Base-by-base conservation (phyloP, 192 early-diverging fungal genomes). In the Gigaspora rosea region DNA sequence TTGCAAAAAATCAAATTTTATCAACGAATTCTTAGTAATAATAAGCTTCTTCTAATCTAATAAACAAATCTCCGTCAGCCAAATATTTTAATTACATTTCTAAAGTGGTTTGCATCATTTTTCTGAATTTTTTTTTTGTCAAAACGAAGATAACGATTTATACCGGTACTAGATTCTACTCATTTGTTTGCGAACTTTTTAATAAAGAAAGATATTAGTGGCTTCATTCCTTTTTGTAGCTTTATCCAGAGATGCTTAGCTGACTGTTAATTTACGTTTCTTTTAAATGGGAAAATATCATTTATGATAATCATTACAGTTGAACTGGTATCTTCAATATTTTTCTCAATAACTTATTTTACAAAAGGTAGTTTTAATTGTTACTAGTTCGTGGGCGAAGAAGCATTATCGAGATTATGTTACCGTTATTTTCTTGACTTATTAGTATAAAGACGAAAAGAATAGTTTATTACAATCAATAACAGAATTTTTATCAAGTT, bases 161-260 rank as follows among this genome's bases (percentile, higher is more conserved):
- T 27, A 41, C n/a, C n/a, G n/a, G n/a, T n/a, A n/a, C 41, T 41
- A 7, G 41, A 41, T 41, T 41, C 2, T 7, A 41, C 2, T 41
- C 7, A 41, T 41, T 41, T 41, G 41, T 41, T 41, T 41, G 41
- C 7, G 65, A 35, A 67, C 10, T 84, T 27, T 67, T 86, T 86
- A n/a, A 75, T 67, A 78, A 86, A 86, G 71, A 84, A 86, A 50
- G 78, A 75, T 2, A 81, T 79, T 49, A 86, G 47, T 12, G 81
- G 80, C 71, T 84, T 82, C 85, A 86, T 86, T 36, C 85, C 85
- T 76, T 80, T 76, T 74, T 86, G 51, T 79, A 12, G 81, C 85
- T 76, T 86, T 86, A 75, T 81, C 85, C 27, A 86, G 58, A 33
- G 78, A 78, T 32, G 76, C 62, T 72, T 86, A 83, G 35, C 82